These are phyloP conservation scores for Sporopachydermia lactativora DNA, from an alignment of 805 yeast genomes.

Conservation along the genomic window DNA sequence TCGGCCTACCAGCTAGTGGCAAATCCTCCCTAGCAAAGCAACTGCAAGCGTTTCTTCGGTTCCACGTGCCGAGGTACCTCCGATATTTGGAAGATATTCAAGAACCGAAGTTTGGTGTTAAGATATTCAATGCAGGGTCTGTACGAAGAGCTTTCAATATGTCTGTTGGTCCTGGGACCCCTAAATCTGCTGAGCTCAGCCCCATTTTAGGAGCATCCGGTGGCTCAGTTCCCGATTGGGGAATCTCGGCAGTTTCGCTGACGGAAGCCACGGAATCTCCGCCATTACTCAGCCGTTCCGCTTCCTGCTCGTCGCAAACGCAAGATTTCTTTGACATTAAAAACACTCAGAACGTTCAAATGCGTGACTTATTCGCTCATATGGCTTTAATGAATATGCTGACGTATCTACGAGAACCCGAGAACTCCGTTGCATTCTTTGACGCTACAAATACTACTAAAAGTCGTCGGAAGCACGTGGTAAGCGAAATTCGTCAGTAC, in stretches of 20 bases:
- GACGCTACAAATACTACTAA: constrained; percentile 47
- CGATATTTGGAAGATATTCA: background rate
- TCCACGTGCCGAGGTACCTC: constrained; percentile 32
- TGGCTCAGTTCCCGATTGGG: background rate
- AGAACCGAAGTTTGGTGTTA: background rate
- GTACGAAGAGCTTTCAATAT: constrained; percentile 45
- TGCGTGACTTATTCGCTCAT: constrained; percentile 37
- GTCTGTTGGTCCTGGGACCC: constrained; percentile 7
- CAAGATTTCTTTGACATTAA: constrained; percentile 29
- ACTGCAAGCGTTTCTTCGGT: constrained; percentile 43
- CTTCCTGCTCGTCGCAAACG: constrained; percentile 20
- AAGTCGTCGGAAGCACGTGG: constrained; percentile 20
- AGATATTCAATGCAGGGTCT: constrained; percentile 60
- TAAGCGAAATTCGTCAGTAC: constrained; percentile 5
- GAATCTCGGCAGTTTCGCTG: constrained; percentile 3
- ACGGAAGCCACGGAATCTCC: constrained; percentile 6
- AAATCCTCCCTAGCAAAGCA: constrained; percentile 61
- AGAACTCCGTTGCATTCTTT: constrained; percentile 40
- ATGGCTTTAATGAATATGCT: constrained; percentile 34
- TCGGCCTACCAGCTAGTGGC: constrained; percentile 70
- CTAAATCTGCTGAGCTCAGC: background rate
- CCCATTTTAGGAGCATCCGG: background rate
- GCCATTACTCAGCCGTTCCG: constrained; percentile 12
- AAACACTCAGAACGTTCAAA: constrained; percentile 27
- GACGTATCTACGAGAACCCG: constrained; percentile 25